Base-by-base conservation (phyloP, 1,284 basidiomycete species). In the Microstroma glucosiphilum region DNA sequence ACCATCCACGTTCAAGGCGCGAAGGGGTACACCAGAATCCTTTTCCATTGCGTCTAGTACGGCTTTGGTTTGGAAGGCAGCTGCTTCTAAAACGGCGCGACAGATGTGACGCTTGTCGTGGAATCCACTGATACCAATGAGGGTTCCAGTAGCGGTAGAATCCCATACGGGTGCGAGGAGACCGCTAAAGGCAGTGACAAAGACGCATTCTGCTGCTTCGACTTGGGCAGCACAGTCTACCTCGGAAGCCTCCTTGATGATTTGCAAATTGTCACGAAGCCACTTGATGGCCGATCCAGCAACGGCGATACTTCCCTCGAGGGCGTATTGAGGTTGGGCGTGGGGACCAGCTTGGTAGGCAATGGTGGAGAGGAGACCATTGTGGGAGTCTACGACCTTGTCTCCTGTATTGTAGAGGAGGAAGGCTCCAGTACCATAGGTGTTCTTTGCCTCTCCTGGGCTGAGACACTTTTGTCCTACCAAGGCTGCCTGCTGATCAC, bases 261-360 rank as follows among this genome's bases (percentile, higher is more conserved):
- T 81, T 25, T 84, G 82, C 83, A 98, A 86, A 42, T 89, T 88
- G 81, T 98, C 96, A 30, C 94, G 88, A 11, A 98, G 83, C 86
- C 94, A 98, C 81, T 96, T 93, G 79, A 98, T 88, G 9, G 92
- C 92, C 68, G 89, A 90, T 42, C 94, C 94, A 12, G 92, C 93
- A 30, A 97, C 96, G 41, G 90, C 91, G 70, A 97, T 92, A 65
- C 89, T 90, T 4, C 94, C 94, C 81, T 98, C 94, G 54, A 98
- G 82, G 1, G 94, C 93, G 78, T 97, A 98, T 3, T 91, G 84
- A 0, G 93, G 89, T 69, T 88, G 87, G 3, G 86, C 83, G 40
- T 85, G 82, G 2, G 87, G 86, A 11, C 93, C 91, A 43, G 91
- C 85, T 80, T 94, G 90, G 81, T 91, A 98, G n/a, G 89, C 94